phyloP scores from a whole-genome alignment of 2,329 filamentous ascomycete species.

The Neoarthrinium moseri region DNA sequence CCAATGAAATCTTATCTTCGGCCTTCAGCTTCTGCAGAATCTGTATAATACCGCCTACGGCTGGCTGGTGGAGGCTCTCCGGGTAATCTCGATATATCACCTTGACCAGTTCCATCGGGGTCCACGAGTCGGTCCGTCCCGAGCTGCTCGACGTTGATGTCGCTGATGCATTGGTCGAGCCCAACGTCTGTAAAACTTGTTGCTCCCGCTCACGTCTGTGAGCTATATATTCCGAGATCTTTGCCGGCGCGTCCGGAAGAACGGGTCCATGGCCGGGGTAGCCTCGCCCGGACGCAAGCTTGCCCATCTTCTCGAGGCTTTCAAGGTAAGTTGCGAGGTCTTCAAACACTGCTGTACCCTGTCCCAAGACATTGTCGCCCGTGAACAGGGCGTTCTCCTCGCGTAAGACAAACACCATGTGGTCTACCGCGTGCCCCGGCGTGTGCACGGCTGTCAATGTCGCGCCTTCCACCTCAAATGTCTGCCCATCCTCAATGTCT shows the following conservation, averaged over 20 bases:
- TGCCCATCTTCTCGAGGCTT: constrained; percentile 68
- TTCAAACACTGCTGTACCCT: constrained; percentile 84
- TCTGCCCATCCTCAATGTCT: constrained; percentile 55
- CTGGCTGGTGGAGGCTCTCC: constrained; percentile 71
- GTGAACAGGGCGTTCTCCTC: constrained; percentile 86
- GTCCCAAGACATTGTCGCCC: constrained; percentile 83
- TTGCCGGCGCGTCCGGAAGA: constrained; percentile 68
- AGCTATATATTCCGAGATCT: constrained; percentile 77
- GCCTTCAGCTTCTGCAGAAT: constrained; percentile 75
- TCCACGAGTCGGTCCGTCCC: constrained; percentile 49
- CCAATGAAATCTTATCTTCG: constrained; percentile 64
- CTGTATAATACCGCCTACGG: constrained; percentile 72
- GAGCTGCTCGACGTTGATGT: constrained; percentile 15
- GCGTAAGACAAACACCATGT: constrained; percentile 73
- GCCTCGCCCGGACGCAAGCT: constrained; percentile 63
- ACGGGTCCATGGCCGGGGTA: constrained; percentile 89
- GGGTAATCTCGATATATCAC: constrained; percentile 81
- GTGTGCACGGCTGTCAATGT: constrained; percentile 36
- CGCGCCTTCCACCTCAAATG: constrained; percentile 48
- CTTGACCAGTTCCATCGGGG: constrained; percentile 80
- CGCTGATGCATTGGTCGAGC: constrained; percentile 29
- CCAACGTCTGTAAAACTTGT: constrained; percentile 69
- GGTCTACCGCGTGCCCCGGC: constrained; percentile 75
- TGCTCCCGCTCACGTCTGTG: constrained; percentile 79
- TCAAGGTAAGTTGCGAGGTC: constrained; percentile 67